Evolutionary conservation across 805 yeast genomes (phyloP).

Genomic region (Phaffomyces opuntiae): DNA sequence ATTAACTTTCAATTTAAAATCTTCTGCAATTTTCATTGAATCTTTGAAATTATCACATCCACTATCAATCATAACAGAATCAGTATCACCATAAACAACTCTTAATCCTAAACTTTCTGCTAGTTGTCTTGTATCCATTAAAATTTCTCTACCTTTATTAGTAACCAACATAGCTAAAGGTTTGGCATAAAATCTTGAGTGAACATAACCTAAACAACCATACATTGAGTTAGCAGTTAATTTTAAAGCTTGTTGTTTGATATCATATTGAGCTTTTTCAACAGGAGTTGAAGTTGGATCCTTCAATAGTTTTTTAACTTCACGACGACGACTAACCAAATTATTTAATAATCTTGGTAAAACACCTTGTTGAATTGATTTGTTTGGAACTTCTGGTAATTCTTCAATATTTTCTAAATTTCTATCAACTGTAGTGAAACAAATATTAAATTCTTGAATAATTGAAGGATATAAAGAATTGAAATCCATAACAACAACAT

Average conservation of each 20-base stretch:
- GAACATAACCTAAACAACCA: conserved; percentile 91
- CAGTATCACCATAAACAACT: conserved; percentile 97
- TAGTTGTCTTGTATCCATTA: conserved; percentile 85
- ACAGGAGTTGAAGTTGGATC: conserved; percentile 55
- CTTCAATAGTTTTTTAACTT: conserved; percentile 80
- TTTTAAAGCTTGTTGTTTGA: conserved; percentile 92
- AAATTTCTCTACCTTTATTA: conserved; percentile 89
- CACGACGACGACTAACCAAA: conserved; percentile 85
- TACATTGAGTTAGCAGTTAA: conserved; percentile 99
- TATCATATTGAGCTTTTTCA: conserved; percentile 82
- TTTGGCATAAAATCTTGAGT: conserved; percentile 90
- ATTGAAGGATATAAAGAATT: conserved; percentile 95
- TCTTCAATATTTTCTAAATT: conserved; percentile 48
- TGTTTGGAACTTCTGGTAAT: conserved; percentile 62
- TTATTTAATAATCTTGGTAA: conserved; percentile 78
- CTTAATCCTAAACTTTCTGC: conserved; percentile 80
- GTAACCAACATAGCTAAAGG: conserved; percentile 96
- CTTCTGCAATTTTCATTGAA: conserved; percentile 76
- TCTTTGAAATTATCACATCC: conserved; percentile 62
- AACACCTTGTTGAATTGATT: conserved; percentile 63
- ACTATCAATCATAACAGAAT: conserved; percentile 97
- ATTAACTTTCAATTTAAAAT: conserved; percentile 79
- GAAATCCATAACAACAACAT: conserved; percentile 93
- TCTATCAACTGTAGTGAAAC: conserved; percentile 91
- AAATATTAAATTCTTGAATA: conserved; percentile 93